These are phyloP conservation scores for Fusarium foetens DNA, from an alignment of 2,329 filamentous ascomycete species.

Conservation along the genomic window DNA sequence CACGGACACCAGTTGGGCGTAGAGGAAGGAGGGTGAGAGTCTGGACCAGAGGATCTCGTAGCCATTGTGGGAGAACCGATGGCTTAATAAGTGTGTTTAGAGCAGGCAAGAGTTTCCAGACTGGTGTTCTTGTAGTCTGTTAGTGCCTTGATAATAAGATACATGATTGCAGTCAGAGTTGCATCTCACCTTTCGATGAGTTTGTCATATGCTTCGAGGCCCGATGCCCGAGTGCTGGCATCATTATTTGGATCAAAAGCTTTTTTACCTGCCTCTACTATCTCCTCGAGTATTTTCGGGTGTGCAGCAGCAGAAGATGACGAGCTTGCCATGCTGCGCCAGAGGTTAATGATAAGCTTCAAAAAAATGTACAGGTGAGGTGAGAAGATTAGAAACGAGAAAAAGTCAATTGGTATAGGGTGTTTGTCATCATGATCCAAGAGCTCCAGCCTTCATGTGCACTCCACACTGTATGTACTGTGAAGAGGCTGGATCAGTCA, in stretches of 20 bases:
- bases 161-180: background rate
- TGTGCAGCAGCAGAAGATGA: slow-evolving; percentile 31
- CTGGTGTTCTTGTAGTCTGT: slow-evolving; percentile 45
- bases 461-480: slow-evolving; percentile 34
- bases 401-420: slow-evolving; percentile 29
- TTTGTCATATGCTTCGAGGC: slow-evolving; percentile 55
- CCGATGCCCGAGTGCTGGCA: slow-evolving; percentile 48
- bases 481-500: slow-evolving; percentile 32
- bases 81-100: slow-evolving; percentile 73
- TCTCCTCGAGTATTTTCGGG: slow-evolving; percentile 48
- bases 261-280: slow-evolving; percentile 56
- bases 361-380: background rate
- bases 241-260: slow-evolving; percentile 60
- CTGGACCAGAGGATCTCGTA: slow-evolving; percentile 66
- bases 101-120: slow-evolving; percentile 67
- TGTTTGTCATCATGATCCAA: slow-evolving; percentile 34
- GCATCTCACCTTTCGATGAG: slow-evolving; percentile 59
- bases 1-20: slow-evolving; percentile 70
- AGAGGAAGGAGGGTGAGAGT: slow-evolving; percentile 70
- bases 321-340: slow-evolving; percentile 44
- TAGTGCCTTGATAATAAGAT: background rate
- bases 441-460: slow-evolving; percentile 40
- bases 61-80: slow-evolving; percentile 66
- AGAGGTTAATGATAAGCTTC: background rate
- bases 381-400: slow-evolving; percentile 7